A percentile compares a stretch with the other conserved stretches of the same genome.
These are phyloP conservation scores for Candolleomyces eurysporus DNA, from an alignment of 768 basidiomycete species.

Conservation along the genomic window DNA sequence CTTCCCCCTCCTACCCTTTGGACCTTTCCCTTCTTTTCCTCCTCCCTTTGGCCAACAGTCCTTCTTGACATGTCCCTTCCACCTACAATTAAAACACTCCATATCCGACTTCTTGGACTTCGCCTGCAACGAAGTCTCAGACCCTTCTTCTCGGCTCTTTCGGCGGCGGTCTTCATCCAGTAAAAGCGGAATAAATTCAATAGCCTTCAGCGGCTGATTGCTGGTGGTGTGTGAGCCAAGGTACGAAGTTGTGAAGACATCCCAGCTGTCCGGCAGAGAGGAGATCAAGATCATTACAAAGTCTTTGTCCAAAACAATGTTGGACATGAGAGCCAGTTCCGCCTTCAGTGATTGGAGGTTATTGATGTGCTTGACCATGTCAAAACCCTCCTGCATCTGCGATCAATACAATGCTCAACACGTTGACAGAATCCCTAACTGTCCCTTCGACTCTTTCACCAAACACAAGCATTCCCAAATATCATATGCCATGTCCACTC, in stretches of 20 bases:
- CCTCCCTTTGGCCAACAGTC: constrained; percentile 39
- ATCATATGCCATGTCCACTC: constrained; percentile 13
- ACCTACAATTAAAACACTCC: constrained; percentile 32
- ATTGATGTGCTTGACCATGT: constrained; percentile 19
- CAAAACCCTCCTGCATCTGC: constrained; percentile 17
- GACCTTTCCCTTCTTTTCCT: constrained; percentile 33
- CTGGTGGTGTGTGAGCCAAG: constrained; percentile 13
- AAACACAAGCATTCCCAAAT: constrained; percentile 21
- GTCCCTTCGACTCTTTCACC: constrained; percentile 18
- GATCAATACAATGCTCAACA: constrained; percentile 16
- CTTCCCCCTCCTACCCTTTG: constrained; percentile 23
- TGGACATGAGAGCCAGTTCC: constrained; percentile 17
- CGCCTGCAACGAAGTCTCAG: constrained; percentile 1
- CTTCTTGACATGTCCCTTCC: constrained; percentile 24
- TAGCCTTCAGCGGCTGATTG: constrained; percentile 5
- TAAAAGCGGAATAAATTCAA: constrained; percentile 15
- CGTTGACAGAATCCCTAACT: constrained; percentile 18
- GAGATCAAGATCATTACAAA: constrained; percentile 20
- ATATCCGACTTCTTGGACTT: background rate
- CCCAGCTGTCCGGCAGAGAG: constrained; percentile 23
- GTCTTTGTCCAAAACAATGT: constrained; percentile 18
- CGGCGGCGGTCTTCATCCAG: constrained; percentile 4
- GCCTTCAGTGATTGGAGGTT: constrained; percentile 17
- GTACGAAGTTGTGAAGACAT: constrained; percentile 18
- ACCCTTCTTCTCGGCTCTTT: background rate